Percentiles rank a stretch among this genome's conserved stretches.
Conservation (phyloP, 331 rosid species). For the Rosa hybrid region DNA sequence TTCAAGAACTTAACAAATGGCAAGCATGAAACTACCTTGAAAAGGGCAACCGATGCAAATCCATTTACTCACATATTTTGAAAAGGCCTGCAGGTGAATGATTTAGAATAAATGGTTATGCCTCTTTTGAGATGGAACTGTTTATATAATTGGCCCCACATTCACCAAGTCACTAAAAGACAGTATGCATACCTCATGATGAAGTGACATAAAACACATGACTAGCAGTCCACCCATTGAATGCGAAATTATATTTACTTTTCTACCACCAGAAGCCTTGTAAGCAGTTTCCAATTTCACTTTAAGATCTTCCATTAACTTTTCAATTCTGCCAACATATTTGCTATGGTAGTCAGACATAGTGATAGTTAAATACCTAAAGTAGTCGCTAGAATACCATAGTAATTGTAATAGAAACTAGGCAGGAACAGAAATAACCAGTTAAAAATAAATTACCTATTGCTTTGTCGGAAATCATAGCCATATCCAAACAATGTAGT, state of each 20-base stretch:
- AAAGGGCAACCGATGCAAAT: slow-evolving; percentile 85
- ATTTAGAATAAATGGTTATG: slow-evolving; percentile 27
- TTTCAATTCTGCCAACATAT: slow-evolving; percentile 59
- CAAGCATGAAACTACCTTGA: slow-evolving; percentile 54
- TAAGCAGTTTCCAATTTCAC: slow-evolving; percentile 73
- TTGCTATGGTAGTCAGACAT: slow-evolving; percentile 5
- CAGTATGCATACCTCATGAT: slow-evolving; percentile 60
- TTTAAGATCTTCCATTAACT: slow-evolving; percentile 72
- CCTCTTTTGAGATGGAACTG: slow-evolving; percentile 1
- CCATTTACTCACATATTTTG: slow-evolving; percentile 89
- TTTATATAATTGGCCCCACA: slow-evolving; percentile 13
- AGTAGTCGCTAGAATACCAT: not conserved
- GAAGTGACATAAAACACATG: slow-evolving; percentile 71
- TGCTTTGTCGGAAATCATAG: slow-evolving; percentile 95
- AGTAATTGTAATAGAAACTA: not conserved
- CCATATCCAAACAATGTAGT: slow-evolving; percentile 94
- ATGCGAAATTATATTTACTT: slow-evolving; percentile 80
- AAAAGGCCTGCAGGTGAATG: slow-evolving; percentile 61
- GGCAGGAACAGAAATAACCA: slow-evolving; percentile 1
- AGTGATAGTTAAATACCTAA: not conserved
- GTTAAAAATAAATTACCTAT: slow-evolving; percentile 47
- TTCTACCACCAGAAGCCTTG: slow-evolving; percentile 91
- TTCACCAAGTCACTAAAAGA: slow-evolving; percentile 30
- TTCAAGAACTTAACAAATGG: slow-evolving; percentile 6
- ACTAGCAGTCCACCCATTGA: slow-evolving; percentile 93